Conservation (phyloP, 2,329 filamentous ascomycete species). For the Fusarium mexicanum region DNA sequence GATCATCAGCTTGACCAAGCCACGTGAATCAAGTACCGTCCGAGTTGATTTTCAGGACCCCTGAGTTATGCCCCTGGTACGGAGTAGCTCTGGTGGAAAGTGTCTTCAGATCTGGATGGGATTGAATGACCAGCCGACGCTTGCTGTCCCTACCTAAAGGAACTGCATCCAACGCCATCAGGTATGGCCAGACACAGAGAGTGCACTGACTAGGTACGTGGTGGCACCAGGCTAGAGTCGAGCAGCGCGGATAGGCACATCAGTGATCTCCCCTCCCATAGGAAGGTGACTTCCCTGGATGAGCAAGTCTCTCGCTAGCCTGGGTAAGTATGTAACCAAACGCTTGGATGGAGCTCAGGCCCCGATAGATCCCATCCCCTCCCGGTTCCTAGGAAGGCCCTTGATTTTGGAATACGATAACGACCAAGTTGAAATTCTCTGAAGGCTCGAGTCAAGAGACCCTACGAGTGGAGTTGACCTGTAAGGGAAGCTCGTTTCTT, state of each 20-base stretch:
- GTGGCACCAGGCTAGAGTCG: constrained; percentile 25
- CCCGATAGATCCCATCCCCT: constrained; percentile 9
- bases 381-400: constrained; percentile 5
- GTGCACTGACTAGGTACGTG: constrained; percentile 28
- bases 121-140: constrained; percentile 11
- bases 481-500: constrained; percentile 11
- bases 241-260: constrained; percentile 28
- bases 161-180: constrained; percentile 31
- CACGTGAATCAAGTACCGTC: constrained; percentile 41
- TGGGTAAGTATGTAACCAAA: neutral
- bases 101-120: constrained; percentile 8
- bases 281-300: constrained; percentile 12
- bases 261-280: constrained; percentile 23
- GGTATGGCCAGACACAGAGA: constrained; percentile 1
- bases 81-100: constrained; percentile 6
- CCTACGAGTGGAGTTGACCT: constrained; percentile 18
- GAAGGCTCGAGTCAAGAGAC: constrained; percentile 35
- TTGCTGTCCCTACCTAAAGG: constrained; percentile 5
- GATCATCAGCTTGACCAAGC: constrained; percentile 31
- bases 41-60: constrained; percentile 27
- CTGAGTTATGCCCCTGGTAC: constrained; percentile 26
- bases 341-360: constrained; percentile 5
- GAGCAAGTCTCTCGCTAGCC: constrained; percentile 11
- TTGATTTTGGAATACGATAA: neutral
- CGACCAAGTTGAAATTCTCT: neutral